Evolutionary conservation across 2,329 filamentous ascomycete species (phyloP), one percentile per base, ranked within the genome.

Genomic region (Stemphylium lycopersici): DNA sequence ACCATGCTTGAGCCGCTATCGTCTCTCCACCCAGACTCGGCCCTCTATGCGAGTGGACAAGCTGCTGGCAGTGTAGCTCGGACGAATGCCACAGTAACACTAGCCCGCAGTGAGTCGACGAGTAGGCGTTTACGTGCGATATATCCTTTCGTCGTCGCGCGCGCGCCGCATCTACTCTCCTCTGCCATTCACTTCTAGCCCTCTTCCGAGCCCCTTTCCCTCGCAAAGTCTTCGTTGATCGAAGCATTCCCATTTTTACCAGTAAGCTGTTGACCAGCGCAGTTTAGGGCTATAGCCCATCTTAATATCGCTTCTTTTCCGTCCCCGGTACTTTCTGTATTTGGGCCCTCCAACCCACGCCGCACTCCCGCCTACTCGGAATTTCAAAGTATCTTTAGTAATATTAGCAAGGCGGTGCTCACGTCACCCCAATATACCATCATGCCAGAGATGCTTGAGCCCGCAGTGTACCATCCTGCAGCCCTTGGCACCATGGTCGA

Each of bases 391-490:
- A 67, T 58, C 50, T 57, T 67, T 71, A 67, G 66, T 73, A 72
- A 72, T 73, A 69, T 67, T 72, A 69, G 68, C 65, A 66, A 68
- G 67, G 69, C 70, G 62, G 58, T 68, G 70, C 70, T 72, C 65
- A 72, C 70, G 59, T 71, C 66, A 71, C 66, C 63, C 61, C 66
- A 71, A 69, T 65, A 72, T 73, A 68, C 56, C 66, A 76, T 62
- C 44, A 83, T 83, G 80, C 71, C 70, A 68, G 65, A 73, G 77
- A 63, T 75, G 75, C 65, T 75, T 76, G 73, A 72, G 75, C 68
- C 79, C 81, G 68, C 79, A 66, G 78, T 77, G 48, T 85, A 84
- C 77, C 78, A 66, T 55, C 55, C 67, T 62, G 60, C 63, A 49
- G 54, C 58, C 43, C 63, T 67, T 65, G 67, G 65, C 65, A 62